Evolutionary conservation across 768 basidiomycete species (phyloP).

Genomic region (Sporobolomyces roseus): DNA sequence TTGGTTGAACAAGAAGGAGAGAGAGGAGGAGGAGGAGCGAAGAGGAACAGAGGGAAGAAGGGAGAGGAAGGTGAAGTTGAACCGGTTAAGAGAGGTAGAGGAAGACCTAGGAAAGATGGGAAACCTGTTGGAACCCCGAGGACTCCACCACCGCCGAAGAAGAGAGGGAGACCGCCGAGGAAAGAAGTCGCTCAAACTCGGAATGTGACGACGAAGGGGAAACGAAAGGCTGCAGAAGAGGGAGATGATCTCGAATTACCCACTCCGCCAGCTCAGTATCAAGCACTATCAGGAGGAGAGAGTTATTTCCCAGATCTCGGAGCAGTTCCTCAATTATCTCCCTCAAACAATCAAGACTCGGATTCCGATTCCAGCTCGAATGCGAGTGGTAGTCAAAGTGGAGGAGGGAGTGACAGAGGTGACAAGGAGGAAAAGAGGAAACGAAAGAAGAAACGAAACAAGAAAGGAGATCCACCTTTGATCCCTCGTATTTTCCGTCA

Average conservation of each 20-base stretch:
- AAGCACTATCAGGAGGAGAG: too few species aligned
- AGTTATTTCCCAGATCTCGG: too few species aligned
- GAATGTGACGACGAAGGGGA: too few species aligned
- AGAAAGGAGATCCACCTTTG: background rate
- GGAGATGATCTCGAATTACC: too few species aligned
- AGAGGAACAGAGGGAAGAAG: background rate
- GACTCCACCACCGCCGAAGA: slow-evolving; percentile 1
- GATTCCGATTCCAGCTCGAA: too few species aligned
- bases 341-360: too few species aligned
- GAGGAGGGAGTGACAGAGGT: background rate
- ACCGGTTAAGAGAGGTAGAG: background rate
- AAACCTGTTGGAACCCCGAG: background rate
- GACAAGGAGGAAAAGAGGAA: background rate
- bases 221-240: too few species aligned
- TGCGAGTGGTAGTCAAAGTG: background rate
- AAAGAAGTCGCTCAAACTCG: too few species aligned
- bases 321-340: too few species aligned
- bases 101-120: background rate
- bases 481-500: background rate
- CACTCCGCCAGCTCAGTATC: background rate
- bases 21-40: background rate
- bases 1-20: background rate
- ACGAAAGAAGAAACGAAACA: background rate
- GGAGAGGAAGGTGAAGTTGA: background rate
- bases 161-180: slow-evolving; percentile 6